These are phyloP conservation scores for Trametes villosa DNA, from an alignment of 768 basidiomycete genomes.

Conservation along the genomic window DNA sequence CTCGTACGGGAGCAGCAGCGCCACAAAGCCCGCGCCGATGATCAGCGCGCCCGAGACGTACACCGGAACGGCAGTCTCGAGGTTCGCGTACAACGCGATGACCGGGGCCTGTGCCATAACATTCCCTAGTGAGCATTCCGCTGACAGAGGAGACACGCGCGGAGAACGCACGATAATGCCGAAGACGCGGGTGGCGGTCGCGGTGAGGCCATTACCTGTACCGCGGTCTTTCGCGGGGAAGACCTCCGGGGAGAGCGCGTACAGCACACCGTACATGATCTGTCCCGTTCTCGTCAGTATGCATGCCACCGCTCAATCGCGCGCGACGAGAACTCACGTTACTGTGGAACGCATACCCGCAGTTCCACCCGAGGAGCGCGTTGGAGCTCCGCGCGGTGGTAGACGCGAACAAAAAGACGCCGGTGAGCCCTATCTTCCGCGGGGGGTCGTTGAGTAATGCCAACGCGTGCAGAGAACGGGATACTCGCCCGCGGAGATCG, in stretches of 20 bases:
- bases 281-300: slow-evolving; percentile 25
- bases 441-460: slow-evolving; percentile 49
- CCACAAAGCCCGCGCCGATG: slow-evolving; percentile 60
- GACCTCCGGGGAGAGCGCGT: slow-evolving; percentile 70
- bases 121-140: not conserved
- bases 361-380: slow-evolving; percentile 79
- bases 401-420: slow-evolving; percentile 72
- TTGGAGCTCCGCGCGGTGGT: slow-evolving; percentile 76
- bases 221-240: slow-evolving; percentile 76
- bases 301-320: not conserved
- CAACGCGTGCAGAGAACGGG: slow-evolving; percentile 19
- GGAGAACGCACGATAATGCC: slow-evolving; percentile 61
- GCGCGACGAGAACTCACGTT: slow-evolving; percentile 28
- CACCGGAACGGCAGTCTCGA: slow-evolving; percentile 68
- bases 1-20: slow-evolving; percentile 72
- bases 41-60: slow-evolving; percentile 72
- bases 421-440: slow-evolving; percentile 67
- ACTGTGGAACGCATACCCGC: slow-evolving; percentile 44
- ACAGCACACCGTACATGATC: slow-evolving; percentile 80
- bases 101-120: slow-evolving; percentile 59
- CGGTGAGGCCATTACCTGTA: slow-evolving; percentile 69
- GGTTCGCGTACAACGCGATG: slow-evolving; percentile 70
- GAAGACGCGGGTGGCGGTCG: slow-evolving; percentile 65
- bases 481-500: slow-evolving; percentile 62
- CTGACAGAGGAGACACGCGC: not conserved